These are phyloP conservation scores for Kwoniella shivajii DNA, from an alignment of 1,284 basidiomycete species.

Conservation along the genomic window DNA sequence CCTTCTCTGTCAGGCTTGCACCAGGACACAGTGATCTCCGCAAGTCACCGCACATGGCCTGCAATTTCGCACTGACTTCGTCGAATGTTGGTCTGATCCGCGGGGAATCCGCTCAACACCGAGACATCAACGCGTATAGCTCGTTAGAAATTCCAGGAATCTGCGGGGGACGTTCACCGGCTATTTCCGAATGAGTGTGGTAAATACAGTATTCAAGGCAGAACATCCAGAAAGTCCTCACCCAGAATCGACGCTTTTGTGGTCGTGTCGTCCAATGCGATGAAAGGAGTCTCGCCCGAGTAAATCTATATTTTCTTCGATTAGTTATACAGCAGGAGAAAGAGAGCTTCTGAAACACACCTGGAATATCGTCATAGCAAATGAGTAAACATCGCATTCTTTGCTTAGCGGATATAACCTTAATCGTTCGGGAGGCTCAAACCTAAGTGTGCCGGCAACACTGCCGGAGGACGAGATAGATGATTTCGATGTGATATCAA, in stretches of 20 bases:
- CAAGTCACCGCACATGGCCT: slow-evolving; percentile 12
- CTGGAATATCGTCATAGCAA: slow-evolving; percentile 70
- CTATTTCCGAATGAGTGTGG: slow-evolving; percentile 46
- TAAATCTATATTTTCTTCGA: neutral
- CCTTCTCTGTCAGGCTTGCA: too few relatives aligned
- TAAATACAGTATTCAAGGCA: too few relatives aligned
- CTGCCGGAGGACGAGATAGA: neutral
- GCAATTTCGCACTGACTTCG: slow-evolving; percentile 48
- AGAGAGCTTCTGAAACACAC: slow-evolving; percentile 10
- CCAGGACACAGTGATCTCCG: too few relatives aligned
- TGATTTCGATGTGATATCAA: slow-evolving; percentile 53
- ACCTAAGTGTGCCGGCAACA: slow-evolving; percentile 63
- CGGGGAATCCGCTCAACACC: slow-evolving; percentile 61
- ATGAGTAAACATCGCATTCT: slow-evolving; percentile 60
- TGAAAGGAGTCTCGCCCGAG: slow-evolving; percentile 65
- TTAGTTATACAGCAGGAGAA: neutral
- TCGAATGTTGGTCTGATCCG: slow-evolving; percentile 59
- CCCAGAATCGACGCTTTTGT: slow-evolving; percentile 66
- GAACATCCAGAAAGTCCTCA: slow-evolving; percentile 46
- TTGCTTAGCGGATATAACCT: slow-evolving; percentile 59
- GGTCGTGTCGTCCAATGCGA: slow-evolving; percentile 61
- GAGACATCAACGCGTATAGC: slow-evolving; percentile 55
- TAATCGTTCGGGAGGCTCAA: slow-evolving; percentile 74
- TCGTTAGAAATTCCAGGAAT: slow-evolving; percentile 39
- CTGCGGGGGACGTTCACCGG: slow-evolving; percentile 61